These are phyloP conservation scores for Aspergillus asperescens DNA, from an alignment of 495 filamentous ascomycete species.

Conservation along the genomic window DNA sequence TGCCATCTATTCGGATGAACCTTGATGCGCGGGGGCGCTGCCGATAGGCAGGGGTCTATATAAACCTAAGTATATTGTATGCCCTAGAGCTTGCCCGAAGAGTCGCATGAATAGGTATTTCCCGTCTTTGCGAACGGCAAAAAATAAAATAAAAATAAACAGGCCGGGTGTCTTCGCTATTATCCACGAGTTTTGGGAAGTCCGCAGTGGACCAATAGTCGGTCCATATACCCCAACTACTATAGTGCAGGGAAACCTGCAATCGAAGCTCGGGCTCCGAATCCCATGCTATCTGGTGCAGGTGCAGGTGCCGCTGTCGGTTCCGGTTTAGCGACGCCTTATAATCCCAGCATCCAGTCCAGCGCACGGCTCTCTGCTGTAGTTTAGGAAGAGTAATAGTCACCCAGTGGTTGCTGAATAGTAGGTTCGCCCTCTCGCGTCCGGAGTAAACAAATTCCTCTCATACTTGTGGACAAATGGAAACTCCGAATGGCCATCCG, in stretches of 20 bases:
- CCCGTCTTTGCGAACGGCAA: background rate
- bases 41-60: background rate
- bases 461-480: too few species aligned
- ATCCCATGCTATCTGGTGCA: too few species aligned
- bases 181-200: background rate
- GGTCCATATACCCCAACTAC: background rate
- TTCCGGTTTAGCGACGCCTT: too few species aligned
- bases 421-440: too few species aligned
- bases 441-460: too few species aligned
- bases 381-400: too few species aligned
- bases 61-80: background rate
- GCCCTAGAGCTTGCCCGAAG: background rate
- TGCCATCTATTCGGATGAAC: background rate
- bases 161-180: background rate
- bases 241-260: background rate
- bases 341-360: too few species aligned
- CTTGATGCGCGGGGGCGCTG: too few species aligned
- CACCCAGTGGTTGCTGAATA: too few species aligned
- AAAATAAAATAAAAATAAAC: background rate
- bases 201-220: background rate
- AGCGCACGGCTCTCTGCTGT: too few species aligned
- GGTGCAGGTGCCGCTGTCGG: too few species aligned
- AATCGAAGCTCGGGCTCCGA: background rate
- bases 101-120: background rate
- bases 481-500: background rate